phyloP scores from a whole-genome alignment of 768 basidiomycete species.

The Suillus lakei region DNA sequence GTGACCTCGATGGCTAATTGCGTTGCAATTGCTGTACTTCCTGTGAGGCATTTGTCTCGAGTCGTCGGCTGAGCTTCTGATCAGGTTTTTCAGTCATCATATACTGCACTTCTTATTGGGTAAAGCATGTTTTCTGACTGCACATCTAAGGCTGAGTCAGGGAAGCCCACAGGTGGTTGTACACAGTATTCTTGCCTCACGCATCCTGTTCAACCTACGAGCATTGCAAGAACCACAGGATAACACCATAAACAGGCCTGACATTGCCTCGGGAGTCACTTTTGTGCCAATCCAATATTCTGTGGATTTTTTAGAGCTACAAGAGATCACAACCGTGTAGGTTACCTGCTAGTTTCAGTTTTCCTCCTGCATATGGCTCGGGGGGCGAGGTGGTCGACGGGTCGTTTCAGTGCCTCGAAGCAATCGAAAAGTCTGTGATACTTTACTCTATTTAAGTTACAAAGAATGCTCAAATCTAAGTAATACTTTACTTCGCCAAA shows the following conservation, averaged over 20 bases:
- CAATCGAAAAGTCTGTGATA: no score
- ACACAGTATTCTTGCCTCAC: background rate
- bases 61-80: background rate
- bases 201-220: background rate
- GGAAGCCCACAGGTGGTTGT: slow-evolving; percentile 1
- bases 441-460: background rate
- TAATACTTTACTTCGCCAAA: background rate
- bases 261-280: background rate
- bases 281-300: background rate
- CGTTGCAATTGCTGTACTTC: background rate
- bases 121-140: background rate
- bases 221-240: background rate
- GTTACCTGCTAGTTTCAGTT: background rate
- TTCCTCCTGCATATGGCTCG: no score
- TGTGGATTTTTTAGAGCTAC: background rate
- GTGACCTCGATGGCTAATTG: background rate
- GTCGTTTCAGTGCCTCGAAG: background rate
- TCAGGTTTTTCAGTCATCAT: background rate
- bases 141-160: background rate
- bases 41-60: background rate
- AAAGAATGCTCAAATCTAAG: background rate
- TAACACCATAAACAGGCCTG: background rate
- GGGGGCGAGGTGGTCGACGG: background rate
- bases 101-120: background rate
- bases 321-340: background rate